Evolutionary conservation across 2,329 filamentous ascomycete species (phyloP), one percentile per base, ranked within the genome.

Genomic region (Coniochaeta sp.): DNA sequence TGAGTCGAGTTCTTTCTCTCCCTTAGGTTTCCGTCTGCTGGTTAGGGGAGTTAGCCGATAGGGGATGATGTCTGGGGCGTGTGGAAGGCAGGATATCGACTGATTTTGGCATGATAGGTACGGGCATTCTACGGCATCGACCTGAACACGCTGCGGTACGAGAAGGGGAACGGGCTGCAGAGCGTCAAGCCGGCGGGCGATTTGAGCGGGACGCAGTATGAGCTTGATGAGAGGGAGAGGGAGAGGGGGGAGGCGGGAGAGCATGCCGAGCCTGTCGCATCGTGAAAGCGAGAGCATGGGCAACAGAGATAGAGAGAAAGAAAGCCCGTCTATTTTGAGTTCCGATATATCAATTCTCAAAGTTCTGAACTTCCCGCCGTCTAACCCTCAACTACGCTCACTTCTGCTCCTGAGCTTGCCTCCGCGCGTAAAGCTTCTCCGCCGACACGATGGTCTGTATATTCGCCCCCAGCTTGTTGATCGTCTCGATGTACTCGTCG

Each of bases 401-500:
- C 9, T 18, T 20, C 14, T 22, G 12, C n/a, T 12, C 38, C 22
- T 42, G 38, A 6, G 6, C n/a, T 18, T 48, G 45, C 16, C 45
- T 30, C 14, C 28, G 45, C n/a, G 45, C 45, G 24, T 28, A 28
- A n/a, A 48, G 64, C 66, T 86, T 78, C 72, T 96, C 92, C 2
- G 91, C 92, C 49, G 85, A 82, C 53, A 84, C 86, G 67, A 97
- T 91, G 70, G 89, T 94, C 59, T 87, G 81, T 75, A 95, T 90
- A 67, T 95, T 95, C 42, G 90, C 89, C 24, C 87, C 85, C 47
- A 96, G 75, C 78, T 99, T 99, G 75, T 99, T 97, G 50, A 83
- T 89, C 57, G 95, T 96, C 79, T 97, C 90, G 70, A 92, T 82
- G 77, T 91, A 96, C 70, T 97, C 94, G 57, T 96, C 89, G 61